Percentiles rank a stretch among this genome's conserved stretches.
Conservation (phyloP, 805 yeast genomes). For the Hanseniaspora nectarophila region DNA sequence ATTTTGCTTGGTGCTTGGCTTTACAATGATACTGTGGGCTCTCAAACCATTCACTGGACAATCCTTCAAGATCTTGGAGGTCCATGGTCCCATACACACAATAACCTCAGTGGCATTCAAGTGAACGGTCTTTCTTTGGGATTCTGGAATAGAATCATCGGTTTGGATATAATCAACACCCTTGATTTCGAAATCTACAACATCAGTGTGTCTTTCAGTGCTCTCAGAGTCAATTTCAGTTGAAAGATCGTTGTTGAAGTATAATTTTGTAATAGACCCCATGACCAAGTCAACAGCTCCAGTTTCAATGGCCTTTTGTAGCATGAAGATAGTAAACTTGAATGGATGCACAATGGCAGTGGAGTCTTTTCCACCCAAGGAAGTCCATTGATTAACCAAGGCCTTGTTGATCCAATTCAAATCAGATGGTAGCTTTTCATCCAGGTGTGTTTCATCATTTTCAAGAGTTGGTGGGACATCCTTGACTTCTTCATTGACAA, state of each 20-base stretch:
- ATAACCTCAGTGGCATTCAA: conserved; percentile 67
- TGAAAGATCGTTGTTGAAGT: conserved; percentile 38
- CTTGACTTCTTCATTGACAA: conserved; percentile 9
- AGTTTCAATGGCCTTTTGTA: conserved; percentile 66
- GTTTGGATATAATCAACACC: conserved; percentile 24
- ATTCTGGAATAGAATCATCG: conserved; percentile 26
- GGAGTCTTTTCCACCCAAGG: conserved; percentile 69
- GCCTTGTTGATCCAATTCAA: conserved; percentile 65
- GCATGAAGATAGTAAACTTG: conserved; percentile 73
- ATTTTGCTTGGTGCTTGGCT: conserved; percentile 40
- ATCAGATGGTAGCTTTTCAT: conserved; percentile 40
- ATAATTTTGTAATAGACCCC: conserved; percentile 70
- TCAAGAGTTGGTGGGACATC: conserved; percentile 1
- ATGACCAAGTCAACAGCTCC: conserved; percentile 75
- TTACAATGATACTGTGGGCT: conserved; percentile 87
- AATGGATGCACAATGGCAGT: conserved; percentile 97
- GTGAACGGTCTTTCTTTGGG: conserved; percentile 32
- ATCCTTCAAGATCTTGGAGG: conserved; percentile 75
- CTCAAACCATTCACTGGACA: conserved; percentile 90
- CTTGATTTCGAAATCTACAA: conserved; percentile 3
- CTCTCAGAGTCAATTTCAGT: conserved; percentile 34
- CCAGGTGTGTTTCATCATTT: conserved; percentile 13
- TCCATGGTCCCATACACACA: conserved; percentile 92
- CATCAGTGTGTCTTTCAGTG: conserved; percentile 6
- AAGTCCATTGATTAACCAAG: conserved; percentile 59